Evolutionary conservation across 495 filamentous ascomycete genomes (phyloP), one percentile per base, ranked within the genome.

Genomic region (Xylaria venustula): DNA sequence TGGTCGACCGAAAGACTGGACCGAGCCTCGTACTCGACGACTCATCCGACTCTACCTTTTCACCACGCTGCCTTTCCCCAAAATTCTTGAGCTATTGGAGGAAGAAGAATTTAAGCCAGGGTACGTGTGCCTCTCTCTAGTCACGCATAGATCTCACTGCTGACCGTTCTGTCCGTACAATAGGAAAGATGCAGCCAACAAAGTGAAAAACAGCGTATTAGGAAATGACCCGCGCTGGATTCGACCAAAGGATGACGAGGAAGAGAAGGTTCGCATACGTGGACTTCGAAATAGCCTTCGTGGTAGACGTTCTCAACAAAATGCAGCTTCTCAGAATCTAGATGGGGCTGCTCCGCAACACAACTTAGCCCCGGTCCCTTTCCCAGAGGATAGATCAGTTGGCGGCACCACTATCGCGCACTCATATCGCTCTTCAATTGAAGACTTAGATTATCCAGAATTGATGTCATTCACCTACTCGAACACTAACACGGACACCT

Each of bases 161-260:
- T 65, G 37, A 69, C 60, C 57, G 48, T 12, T 15, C 14, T 15
- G 17, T 34, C 40, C 28, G 28, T 58, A 14, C 22, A 44, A 59
- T 32, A 73, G 70, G 34, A 80, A 78, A 63, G 77, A 79, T 57
- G 78, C 78, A 30, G 78, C 78, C 14, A 78, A 80, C 54, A 80
- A 80, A 58, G 77, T 73, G 32, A 75, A 79, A 41, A 76, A 80
- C 34, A 69, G 68, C 36, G 73, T 78, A 62, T 69, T 80, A 23
- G 78, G 77, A 45, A 77, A 80, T 48, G 78, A 80, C 26, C 73
- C 78, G 30, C 74, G 77, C 11, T 78, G 76, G 66, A 69, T 80
- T 20, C 71, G 77, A n/a, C 77, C 78, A 0, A 77, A 75, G 52
- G 74, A 74, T 17, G 71, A 77, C 15, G 61, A 70, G 4, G 78